These are phyloP conservation scores for Pythium aristosporum DNA, from an alignment of 352 stramenopile species.

Conservation along the genomic window DNA sequence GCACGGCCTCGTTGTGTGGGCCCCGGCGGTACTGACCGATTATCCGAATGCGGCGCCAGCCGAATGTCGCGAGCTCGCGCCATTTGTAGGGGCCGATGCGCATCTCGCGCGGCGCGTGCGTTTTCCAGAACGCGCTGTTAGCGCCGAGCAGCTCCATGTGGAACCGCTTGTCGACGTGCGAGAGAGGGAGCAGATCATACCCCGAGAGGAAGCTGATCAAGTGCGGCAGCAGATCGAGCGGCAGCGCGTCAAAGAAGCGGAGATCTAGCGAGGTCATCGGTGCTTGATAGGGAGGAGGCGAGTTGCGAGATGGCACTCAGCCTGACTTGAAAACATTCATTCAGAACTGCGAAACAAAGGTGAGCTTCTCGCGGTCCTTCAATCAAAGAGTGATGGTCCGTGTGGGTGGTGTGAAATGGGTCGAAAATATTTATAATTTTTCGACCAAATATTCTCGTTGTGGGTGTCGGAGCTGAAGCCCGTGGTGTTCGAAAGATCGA, in stretches of 20 bases:
- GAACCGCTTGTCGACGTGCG: background rate
- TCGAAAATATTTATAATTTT: too few species aligned
- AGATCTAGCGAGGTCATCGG: too few species aligned
- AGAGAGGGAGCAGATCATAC: background rate
- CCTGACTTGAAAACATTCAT: too few species aligned
- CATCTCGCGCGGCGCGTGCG: background rate
- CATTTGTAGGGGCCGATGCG: background rate
- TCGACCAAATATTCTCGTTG: too few species aligned
- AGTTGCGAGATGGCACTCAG: too few species aligned
- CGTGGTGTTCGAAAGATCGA: too few species aligned
- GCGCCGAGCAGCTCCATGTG: background rate
- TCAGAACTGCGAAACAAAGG: too few species aligned
- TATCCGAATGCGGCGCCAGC: background rate
- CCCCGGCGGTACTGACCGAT: background rate
- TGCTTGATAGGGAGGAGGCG: too few species aligned
- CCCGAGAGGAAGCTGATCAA: background rate
- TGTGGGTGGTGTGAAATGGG: too few species aligned
- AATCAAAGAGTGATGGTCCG: too few species aligned
- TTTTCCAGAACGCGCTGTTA: background rate
- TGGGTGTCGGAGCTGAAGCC: too few species aligned
- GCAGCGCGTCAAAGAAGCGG: background rate
- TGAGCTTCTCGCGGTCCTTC: too few species aligned
- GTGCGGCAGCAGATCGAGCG: background rate
- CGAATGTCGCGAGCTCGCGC: background rate
- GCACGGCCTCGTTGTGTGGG: background rate